A percentile compares a stretch with the other conserved stretches of the same genome.
Conservation (phyloP, 345 rosid species). For the Arabidopsis arenosa region DNA sequence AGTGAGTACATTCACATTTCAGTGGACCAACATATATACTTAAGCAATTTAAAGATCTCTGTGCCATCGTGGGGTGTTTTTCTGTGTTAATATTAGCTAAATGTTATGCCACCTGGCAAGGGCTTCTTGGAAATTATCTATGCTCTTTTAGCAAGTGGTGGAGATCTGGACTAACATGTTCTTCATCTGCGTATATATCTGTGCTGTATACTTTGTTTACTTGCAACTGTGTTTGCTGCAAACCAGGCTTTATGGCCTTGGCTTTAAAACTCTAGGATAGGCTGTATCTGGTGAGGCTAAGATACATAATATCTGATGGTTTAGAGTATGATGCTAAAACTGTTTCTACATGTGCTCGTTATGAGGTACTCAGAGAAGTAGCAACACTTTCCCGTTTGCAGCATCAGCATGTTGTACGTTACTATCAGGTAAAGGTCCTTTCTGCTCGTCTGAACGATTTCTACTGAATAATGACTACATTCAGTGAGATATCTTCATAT, state of each 20-base stretch:
- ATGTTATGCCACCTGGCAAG: constrained; percentile 19
- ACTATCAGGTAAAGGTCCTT: constrained; percentile 75
- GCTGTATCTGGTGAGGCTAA: constrained; percentile 18
- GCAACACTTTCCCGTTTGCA: constrained; percentile 97
- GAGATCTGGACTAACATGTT: constrained; percentile 8
- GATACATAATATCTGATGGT: constrained; percentile 15
- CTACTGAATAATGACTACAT: constrained; percentile 25
- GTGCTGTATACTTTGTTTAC: constrained; percentile 15
- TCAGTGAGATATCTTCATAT: constrained; percentile 8
- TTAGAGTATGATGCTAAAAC: constrained; percentile 32
- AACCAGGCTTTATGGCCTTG: constrained; percentile 23
- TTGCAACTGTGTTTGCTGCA: constrained; percentile 19
- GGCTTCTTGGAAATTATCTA: background rate
- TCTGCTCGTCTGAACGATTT: constrained; percentile 28
- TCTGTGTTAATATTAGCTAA: constrained; percentile 22
- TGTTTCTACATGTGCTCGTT: constrained; percentile 33
- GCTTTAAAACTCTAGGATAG: constrained; percentile 28
- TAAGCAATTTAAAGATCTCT: constrained; percentile 7
- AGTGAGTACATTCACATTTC: constrained; percentile 6
- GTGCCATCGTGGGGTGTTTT: constrained; percentile 28
- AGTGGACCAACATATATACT: constrained; percentile 3
- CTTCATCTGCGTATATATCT: constrained; percentile 3
- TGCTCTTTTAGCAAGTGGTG: constrained; percentile 15
- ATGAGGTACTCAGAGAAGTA: constrained; percentile 79
- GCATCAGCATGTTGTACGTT: constrained; percentile 99